These are phyloP conservation scores for Paulownia fortunei DNA, from an alignment of 257 asterid species.

Conservation along the genomic window DNA sequence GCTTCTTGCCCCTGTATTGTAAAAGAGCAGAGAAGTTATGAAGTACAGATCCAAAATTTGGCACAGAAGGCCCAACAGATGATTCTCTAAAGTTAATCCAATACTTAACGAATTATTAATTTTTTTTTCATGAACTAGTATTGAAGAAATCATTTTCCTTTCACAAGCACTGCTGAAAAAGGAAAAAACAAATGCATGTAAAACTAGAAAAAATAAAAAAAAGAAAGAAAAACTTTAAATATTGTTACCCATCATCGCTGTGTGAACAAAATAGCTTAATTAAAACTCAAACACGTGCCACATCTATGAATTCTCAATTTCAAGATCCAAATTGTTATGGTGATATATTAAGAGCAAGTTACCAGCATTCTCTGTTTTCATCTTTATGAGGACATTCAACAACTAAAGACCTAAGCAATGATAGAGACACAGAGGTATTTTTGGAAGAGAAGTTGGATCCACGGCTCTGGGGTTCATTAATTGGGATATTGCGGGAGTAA, in stretches of 20 bases:
- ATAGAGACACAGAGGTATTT: neutral
- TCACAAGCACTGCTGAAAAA: no score
- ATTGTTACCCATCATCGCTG: no score
- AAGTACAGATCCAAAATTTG: neutral
- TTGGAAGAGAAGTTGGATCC: neutral
- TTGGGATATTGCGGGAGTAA: neutral
- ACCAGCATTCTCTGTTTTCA: neutral
- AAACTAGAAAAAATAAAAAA: neutral
- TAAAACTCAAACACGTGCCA: neutral
- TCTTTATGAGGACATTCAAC: neutral
- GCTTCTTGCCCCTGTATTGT: slow-evolving; percentile 55
- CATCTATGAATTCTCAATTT: neutral
- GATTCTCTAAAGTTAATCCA: no score
- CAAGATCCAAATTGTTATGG: neutral
- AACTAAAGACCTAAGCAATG: neutral
- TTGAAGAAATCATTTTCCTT: no score
- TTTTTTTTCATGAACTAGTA: no score
- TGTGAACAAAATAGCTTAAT: no score
- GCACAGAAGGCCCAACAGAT: neutral
- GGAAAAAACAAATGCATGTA: neutral
- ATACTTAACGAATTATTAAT: no score
- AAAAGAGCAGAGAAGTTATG: slow-evolving; percentile 7
- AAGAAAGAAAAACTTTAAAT: no score
- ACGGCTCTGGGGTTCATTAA: neutral
- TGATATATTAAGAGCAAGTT: neutral